A percentile compares a stretch with the other conserved stretches of the same genome.
These are phyloP conservation scores for Globisporangium canariense DNA, from an alignment of 352 stramenopile species.

Conservation along the genomic window DNA sequence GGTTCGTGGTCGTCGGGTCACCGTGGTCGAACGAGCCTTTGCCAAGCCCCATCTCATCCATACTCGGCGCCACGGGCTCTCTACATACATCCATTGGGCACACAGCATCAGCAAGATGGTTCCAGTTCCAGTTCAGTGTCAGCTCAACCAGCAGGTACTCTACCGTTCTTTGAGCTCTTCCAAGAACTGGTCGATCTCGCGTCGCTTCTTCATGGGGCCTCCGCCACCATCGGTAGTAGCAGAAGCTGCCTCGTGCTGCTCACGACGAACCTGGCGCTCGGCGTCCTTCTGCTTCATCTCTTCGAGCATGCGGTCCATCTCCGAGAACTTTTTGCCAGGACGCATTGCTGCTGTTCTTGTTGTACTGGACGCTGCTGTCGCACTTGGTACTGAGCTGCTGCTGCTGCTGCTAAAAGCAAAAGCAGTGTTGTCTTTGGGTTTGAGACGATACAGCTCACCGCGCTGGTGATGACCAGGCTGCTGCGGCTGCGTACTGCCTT, in stretches of 20 bases:
- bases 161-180: conserved; percentile 86
- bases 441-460: conserved; percentile 36
- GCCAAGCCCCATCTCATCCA: conserved; percentile 14
- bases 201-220: conserved; percentile 38
- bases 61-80: conserved; percentile 13
- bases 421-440: conserved; percentile 12
- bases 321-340: conserved; percentile 35
- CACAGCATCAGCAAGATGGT: not conserved
- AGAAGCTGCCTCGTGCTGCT: conserved; percentile 17
- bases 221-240: not conserved
- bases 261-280: conserved; percentile 18
- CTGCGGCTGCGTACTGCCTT: conserved; percentile 3
- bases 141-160: not conserved
- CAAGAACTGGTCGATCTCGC: conserved; percentile 87
- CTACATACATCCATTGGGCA: not conserved
- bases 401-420: not conserved
- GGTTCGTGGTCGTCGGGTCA: conserved; percentile 88
- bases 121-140: not conserved
- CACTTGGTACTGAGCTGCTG: not conserved
- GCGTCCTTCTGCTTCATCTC: conserved; percentile 67
- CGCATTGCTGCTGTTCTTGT: not conserved
- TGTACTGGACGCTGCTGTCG: conserved; percentile 1
- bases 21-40: conserved; percentile 86
- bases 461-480: not conserved
- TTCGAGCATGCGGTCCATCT: conserved; percentile 69